Percentiles rank a stretch among this genome's conserved stretches.
These are phyloP conservation scores for Sicyos baderoa DNA, from an alignment of 306 rosid genomes.

Conservation along the genomic window DNA sequence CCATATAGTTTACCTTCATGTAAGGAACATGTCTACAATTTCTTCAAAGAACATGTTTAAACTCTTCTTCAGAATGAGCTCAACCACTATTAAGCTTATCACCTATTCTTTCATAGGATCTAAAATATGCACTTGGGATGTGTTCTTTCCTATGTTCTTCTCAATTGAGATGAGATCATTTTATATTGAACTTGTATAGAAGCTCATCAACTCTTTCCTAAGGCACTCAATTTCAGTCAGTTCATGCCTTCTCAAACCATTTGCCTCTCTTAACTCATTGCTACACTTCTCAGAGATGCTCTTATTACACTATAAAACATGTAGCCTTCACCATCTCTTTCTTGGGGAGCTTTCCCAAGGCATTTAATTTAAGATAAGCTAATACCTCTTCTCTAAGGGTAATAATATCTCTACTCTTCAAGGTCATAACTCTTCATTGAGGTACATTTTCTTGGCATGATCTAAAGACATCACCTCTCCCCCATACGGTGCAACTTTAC, in stretches of 20 bases:
- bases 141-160: background rate
- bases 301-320: background rate
- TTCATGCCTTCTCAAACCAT: no score
- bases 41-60: background rate
- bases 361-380: background rate
- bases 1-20: background rate
- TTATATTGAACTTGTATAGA: background rate
- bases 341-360: background rate
- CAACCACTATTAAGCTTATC: background rate
- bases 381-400: background rate
- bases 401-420: background rate
- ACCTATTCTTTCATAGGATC: background rate
- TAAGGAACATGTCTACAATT: background rate
- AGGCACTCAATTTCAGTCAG: no score
- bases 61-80: background rate
- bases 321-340: background rate
- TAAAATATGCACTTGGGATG: background rate
- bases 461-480: no score
- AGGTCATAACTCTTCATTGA: background rate
- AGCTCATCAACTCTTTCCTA: no score
- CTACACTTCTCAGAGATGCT: background rate
- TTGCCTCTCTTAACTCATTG: background rate
- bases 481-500: background rate
- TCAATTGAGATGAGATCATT: background rate
- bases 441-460: no score